Evolutionary conservation across 371 early-diverging fungal species (phyloP).

Genomic region (Zychaea mexicana): DNA sequence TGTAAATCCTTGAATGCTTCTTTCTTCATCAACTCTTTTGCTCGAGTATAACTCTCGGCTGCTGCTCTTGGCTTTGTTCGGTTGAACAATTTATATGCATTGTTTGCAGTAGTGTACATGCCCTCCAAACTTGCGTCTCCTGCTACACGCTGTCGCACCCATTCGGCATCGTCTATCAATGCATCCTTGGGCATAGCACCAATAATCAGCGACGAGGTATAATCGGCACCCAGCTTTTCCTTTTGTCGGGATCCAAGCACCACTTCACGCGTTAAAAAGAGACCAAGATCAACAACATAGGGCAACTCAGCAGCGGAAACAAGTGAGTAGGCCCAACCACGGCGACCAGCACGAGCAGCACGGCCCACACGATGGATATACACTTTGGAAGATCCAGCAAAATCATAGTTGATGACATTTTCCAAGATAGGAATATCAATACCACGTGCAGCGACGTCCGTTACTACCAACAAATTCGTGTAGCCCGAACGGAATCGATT

Average conservation of each 20-base stretch:
- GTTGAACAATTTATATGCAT: slow-evolving; percentile 86
- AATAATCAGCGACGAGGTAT: slow-evolving; percentile 81
- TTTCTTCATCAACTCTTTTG: slow-evolving; percentile 77
- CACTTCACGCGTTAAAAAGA: slow-evolving; percentile 84
- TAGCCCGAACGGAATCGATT: slow-evolving; percentile 79
- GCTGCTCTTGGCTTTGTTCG: slow-evolving; percentile 82
- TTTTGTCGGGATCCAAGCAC: slow-evolving; percentile 53
- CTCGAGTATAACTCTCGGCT: slow-evolving; percentile 82
- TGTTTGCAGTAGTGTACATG: slow-evolving; percentile 67
- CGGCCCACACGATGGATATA: slow-evolving; percentile 99
- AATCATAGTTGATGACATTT: slow-evolving; percentile 98
- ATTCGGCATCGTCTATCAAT: slow-evolving; percentile 74
- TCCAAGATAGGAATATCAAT: slow-evolving; percentile 98
- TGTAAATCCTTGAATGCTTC: slow-evolving; percentile 71
- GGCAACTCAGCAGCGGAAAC: slow-evolving; percentile 91
- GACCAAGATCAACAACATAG: slow-evolving; percentile 88
- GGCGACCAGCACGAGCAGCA: slow-evolving; percentile 94
- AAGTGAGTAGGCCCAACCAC: slow-evolving; percentile 92
- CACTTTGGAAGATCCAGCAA: slow-evolving; percentile 91
- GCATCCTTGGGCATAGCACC: slow-evolving; percentile 77
- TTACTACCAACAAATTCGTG: slow-evolving; percentile 89
- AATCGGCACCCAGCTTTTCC: slow-evolving; percentile 56
- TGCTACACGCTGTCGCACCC: slow-evolving; percentile 61
- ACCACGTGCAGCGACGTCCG: slow-evolving; percentile 99
- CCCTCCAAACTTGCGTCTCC: slow-evolving; percentile 67